These are phyloP conservation scores for Psidium guajava DNA, from an alignment of 345 rosid species.

Conservation along the genomic window DNA sequence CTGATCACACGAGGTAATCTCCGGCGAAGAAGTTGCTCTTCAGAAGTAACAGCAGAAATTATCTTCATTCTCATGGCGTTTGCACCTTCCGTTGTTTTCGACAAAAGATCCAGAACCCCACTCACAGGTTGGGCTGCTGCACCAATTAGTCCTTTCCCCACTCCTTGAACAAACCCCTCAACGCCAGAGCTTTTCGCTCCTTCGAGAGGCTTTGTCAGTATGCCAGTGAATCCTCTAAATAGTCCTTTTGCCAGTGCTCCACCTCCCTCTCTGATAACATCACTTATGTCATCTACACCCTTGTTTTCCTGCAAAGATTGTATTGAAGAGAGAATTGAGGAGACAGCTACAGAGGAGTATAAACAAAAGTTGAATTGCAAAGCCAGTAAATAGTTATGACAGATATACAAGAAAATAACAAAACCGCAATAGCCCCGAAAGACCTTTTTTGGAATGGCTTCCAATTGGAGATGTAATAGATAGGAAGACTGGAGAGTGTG, in stretches of 20 bases:
- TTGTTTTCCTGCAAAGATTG: constrained; percentile 58
- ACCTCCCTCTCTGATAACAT: constrained; percentile 96
- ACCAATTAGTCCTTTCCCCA: constrained; percentile 96
- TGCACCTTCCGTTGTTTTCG: constrained; percentile 99
- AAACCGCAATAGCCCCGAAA: background rate
- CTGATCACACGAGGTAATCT: constrained; percentile 89
- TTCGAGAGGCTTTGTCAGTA: constrained; percentile 93
- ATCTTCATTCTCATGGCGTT: constrained; percentile 99
- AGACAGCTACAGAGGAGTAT: background rate
- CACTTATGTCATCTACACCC: constrained; percentile 95
- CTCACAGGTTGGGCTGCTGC: constrained; percentile 99
- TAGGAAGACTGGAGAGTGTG: background rate
- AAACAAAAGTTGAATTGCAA: background rate
- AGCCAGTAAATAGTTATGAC: background rate
- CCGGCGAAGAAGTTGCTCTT: constrained; percentile 91
- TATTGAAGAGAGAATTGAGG: background rate
- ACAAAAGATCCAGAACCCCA: constrained; percentile 94
- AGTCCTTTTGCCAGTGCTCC: constrained; percentile 97
- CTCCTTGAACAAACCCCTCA: constrained; percentile 96
- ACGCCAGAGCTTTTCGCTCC: constrained; percentile 96
- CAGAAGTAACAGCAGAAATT: constrained; percentile 91
- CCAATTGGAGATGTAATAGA: background rate
- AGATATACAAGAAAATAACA: background rate
- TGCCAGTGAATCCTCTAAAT: constrained; percentile 97
- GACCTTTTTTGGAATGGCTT: background rate